These are phyloP conservation scores for Cadophora sp. DNA, from an alignment of 2,329 filamentous ascomycete species.

Conservation along the genomic window DNA sequence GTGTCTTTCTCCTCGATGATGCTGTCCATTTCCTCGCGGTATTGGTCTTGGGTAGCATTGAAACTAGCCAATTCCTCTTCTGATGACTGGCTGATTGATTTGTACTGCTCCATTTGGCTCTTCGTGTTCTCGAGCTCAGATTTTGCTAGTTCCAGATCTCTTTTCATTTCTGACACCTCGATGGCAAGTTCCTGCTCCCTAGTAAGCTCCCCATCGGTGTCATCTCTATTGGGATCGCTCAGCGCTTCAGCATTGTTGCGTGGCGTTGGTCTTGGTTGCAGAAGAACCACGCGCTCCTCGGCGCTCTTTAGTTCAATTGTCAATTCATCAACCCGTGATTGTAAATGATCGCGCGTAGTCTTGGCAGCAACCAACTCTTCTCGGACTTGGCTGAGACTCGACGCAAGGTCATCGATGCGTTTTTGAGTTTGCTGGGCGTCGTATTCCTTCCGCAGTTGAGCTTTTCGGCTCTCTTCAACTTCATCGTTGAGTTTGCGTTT, in stretches of 20 bases:
- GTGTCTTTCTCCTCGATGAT: slow-evolving; percentile 78
- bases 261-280: slow-evolving; percentile 80
- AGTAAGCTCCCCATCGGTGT: slow-evolving; percentile 64
- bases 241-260: slow-evolving; percentile 53
- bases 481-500: slow-evolving; percentile 88
- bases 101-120: slow-evolving; percentile 85
- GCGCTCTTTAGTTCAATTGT: slow-evolving; percentile 87
- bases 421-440: slow-evolving; percentile 88
- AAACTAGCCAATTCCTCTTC: slow-evolving; percentile 87
- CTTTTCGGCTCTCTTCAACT: slow-evolving; percentile 82
- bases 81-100: slow-evolving; percentile 81
- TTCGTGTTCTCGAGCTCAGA: slow-evolving; percentile 83
- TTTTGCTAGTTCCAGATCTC: slow-evolving; percentile 81
- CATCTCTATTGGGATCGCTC: slow-evolving; percentile 50
- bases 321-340: slow-evolving; percentile 86
- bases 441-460: slow-evolving; percentile 84
- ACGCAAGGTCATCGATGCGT: slow-evolving; percentile 88
- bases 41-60: slow-evolving; percentile 82
- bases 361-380: slow-evolving; percentile 88
- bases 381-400: slow-evolving; percentile 78
- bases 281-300: slow-evolving; percentile 82
- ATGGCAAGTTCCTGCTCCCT: slow-evolving; percentile 81
- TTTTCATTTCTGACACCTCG: slow-evolving; percentile 85
- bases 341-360: slow-evolving; percentile 87
- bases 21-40: slow-evolving; percentile 83